A percentile compares a stretch with the other conserved stretches of the same genome.
Evolutionary conservation across 768 basidiomycete genomes (phyloP).

Genomic region (Pulveroboletus sp.): DNA sequence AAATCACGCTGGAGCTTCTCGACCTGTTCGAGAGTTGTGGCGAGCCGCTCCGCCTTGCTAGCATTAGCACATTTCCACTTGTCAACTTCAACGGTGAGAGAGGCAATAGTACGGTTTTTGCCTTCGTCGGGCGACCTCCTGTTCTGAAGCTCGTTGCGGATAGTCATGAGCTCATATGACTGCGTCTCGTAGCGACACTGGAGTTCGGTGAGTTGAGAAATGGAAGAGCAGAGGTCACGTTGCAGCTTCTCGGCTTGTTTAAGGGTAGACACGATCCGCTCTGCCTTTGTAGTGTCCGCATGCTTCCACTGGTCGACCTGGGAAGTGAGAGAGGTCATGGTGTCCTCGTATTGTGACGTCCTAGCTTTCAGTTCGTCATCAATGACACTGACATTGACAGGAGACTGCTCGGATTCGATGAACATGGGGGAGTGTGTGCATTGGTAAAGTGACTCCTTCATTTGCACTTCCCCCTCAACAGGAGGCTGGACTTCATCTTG

Average conservation of each 20-base stretch:
- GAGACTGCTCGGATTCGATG: too few species aligned
- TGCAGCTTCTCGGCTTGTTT: not conserved
- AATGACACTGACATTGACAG: not conserved
- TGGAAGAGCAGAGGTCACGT: not conserved
- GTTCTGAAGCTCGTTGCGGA: not conserved
- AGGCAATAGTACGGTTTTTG: not conserved
- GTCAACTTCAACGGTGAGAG: not conserved
- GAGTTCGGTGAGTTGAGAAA: not conserved
- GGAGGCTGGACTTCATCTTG: too few species aligned
- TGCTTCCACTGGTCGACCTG: conserved; percentile 1
- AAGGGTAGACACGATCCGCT: not conserved
- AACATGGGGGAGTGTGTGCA: too few species aligned
- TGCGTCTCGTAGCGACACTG: not conserved
- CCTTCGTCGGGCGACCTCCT: not conserved
- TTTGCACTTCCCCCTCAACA: too few species aligned
- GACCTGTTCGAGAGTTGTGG: not conserved
- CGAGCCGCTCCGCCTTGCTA: not conserved
- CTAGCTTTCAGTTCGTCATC: not conserved
- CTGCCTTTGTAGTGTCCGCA: not conserved
- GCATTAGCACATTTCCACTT: not conserved
- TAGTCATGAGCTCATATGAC: not conserved
- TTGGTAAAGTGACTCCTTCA: too few species aligned
- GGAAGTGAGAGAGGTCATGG: not conserved
- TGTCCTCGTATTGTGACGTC: conserved; percentile 1
- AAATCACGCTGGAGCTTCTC: not conserved